Conservation (phyloP, 2,329 filamentous ascomycete species). For the Clonostachys rhizophaga region DNA sequence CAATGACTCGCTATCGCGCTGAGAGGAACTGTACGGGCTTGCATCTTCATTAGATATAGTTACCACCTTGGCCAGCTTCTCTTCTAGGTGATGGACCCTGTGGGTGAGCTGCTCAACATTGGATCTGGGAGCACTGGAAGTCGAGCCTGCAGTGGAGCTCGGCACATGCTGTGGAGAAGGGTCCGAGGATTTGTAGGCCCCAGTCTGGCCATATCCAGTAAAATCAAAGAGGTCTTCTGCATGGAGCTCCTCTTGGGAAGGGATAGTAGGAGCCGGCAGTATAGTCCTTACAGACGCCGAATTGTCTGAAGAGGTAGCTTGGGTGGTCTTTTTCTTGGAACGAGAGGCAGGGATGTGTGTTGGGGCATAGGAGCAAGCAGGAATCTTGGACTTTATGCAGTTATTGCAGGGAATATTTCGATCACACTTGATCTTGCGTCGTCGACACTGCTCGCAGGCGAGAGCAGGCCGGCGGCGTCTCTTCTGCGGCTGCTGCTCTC, state of each 20-base stretch:
- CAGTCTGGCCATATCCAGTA: no score
- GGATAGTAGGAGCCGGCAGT: no score
- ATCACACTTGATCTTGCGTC: conserved; percentile 58
- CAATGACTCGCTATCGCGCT: conserved; percentile 3
- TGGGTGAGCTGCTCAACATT: conserved; percentile 2
- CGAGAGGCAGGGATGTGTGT: conserved; percentile 22
- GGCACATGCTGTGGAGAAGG: no score
- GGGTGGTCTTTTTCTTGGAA: conserved; percentile 7
- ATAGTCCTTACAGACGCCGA: no score
- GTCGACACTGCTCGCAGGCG: conserved; percentile 40
- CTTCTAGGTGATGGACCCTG: conserved; percentile 3
- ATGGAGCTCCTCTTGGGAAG: no score
- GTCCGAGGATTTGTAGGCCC: no score
- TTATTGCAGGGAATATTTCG: conserved; percentile 53
- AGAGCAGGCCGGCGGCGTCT: conserved; percentile 3
- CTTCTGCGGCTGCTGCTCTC: neutral
- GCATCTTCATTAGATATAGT: conserved; percentile 9
- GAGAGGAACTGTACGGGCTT: neutral
- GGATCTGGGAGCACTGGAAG: neutral
- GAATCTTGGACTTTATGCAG: conserved; percentile 50
- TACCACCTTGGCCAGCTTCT: conserved; percentile 1
- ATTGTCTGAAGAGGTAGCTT: no score
- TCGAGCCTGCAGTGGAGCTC: no score
- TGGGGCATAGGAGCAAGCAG: conserved; percentile 47
- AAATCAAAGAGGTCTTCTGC: no score